Conservation (phyloP, 345 rosid genomes). For the Pistacia integerrima region DNA sequence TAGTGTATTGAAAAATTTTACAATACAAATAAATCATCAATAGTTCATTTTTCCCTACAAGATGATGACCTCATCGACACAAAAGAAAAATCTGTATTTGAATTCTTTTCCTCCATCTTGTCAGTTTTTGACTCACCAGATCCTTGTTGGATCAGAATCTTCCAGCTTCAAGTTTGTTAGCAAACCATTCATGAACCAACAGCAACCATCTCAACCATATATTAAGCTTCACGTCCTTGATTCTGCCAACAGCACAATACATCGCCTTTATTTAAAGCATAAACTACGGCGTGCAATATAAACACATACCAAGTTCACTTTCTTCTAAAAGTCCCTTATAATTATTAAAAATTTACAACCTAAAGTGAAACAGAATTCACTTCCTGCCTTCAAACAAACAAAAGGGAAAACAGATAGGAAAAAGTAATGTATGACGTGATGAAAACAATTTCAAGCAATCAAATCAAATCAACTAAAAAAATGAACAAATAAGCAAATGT, state of each 20-base stretch:
- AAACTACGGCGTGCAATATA: neutral
- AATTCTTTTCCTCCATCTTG: neutral
- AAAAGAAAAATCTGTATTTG: neutral
- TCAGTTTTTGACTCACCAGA: neutral
- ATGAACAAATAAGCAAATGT: neutral
- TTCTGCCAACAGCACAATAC: constrained; percentile 26
- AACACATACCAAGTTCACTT: neutral
- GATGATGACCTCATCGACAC: neutral
- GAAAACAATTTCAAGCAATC: neutral
- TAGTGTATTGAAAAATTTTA: neutral
- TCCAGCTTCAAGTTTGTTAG: neutral
- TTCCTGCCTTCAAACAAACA: neutral
- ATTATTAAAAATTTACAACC: neutral
- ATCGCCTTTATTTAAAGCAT: constrained; percentile 1
- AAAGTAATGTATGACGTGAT: neutral
- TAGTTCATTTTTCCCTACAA: neutral
- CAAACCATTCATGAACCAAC: neutral
- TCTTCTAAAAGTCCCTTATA: neutral
- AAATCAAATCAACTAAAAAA: neutral
- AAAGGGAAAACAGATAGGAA: neutral
- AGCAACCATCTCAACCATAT: neutral
- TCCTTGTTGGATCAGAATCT: neutral
- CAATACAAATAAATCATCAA: neutral
- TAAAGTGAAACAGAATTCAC: neutral
- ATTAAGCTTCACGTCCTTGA: constrained; percentile 20